Conservation (phyloP, 2,329 filamentous ascomycete species). For the Arthroderma uncinatum region DNA sequence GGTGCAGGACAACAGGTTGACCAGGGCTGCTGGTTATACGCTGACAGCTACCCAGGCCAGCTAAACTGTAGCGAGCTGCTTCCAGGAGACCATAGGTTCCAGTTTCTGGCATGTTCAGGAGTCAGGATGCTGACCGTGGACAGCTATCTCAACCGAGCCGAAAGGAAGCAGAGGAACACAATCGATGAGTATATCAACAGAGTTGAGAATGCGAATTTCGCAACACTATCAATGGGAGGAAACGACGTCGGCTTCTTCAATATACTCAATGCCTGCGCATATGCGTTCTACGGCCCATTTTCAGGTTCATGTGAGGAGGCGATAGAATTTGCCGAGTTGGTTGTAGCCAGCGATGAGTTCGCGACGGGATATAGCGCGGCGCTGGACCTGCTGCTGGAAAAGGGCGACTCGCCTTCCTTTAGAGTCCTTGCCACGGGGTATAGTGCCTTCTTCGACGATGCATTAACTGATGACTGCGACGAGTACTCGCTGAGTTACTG, state of each 20-base stretch:
- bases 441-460: slow-evolving; percentile 18
- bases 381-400: slow-evolving; percentile 17
- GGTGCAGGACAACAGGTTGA: slow-evolving; percentile 18
- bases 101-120: slow-evolving; percentile 20
- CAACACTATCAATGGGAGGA: slow-evolving; percentile 4
- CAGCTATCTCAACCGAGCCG: slow-evolving; percentile 8
- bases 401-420: slow-evolving; percentile 20
- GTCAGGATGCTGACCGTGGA: slow-evolving; percentile 17
- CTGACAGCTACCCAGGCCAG: slow-evolving; percentile 20
- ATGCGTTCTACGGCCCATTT: slow-evolving; percentile 17
- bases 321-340: background rate
- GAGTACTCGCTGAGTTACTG: slow-evolving; percentile 11
- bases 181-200: slow-evolving; percentile 10
- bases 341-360: slow-evolving; percentile 14
- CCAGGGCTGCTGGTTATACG: slow-evolving; percentile 17
- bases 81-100: slow-evolving; percentile 14
- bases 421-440: slow-evolving; percentile 17
- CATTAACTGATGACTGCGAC: slow-evolving; percentile 15
- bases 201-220: slow-evolving; percentile 14
- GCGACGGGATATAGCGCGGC: slow-evolving; percentile 14
- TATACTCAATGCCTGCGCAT: slow-evolving; percentile 22
- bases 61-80: slow-evolving; percentile 14
- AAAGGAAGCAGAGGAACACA: slow-evolving; percentile 5
- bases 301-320: slow-evolving; percentile 10
- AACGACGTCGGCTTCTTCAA: slow-evolving; percentile 20